Base-by-base conservation (phyloP, 1,284 basidiomycete genomes). In the Ustilago hordei region DNA sequence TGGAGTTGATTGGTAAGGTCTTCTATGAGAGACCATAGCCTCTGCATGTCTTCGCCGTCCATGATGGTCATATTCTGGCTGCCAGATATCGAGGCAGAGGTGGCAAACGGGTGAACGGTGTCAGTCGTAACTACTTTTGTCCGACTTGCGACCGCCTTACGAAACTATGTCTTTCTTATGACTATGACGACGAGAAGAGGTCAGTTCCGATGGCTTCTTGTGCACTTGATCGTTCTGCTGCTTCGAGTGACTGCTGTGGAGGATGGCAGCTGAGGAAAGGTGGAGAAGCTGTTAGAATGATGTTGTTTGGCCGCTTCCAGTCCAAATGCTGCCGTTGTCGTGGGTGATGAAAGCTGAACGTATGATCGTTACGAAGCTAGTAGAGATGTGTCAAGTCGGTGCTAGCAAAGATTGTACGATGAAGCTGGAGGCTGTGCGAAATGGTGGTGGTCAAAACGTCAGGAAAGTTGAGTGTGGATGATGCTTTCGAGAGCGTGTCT, bases 1-100 rank as follows among this genome's bases (percentile, higher is more conserved):
- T 91, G 89, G 66, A 98, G 91, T 88, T 98, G 95, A 19, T 81
- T 72, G 19, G 82, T 81, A 47, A 85, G 82, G 55, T 85, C 84
- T 35, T 76, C 79, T 55, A 85, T 77, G 53, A 85, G 79, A 63
- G 81, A 70, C 83, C 82, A 84, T 19, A 85, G 75, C 45, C 79
- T 67, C 64, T 83, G 80, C 58, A 82, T 71, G 15, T 80, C 80
- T 54, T 84, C 80, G 52, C 78, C 81, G 53, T 82, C 83, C 75
- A 78, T 78, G 45, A 60, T 62, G 68, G 75, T 71, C 75, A 78
- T 78, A 62, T 39, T 64, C 31, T 13, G 19, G 50, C 60, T 13
- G 38, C 60, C n/a, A 19, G 4, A 17, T 28, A 50, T 41, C 19
- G 55, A 19, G 19, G 55, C 55, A 34, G 55, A 57, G 17, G 28